phyloP scores from a whole-genome alignment of 768 basidiomycete species.

The Cyclocybe aegerita region DNA sequence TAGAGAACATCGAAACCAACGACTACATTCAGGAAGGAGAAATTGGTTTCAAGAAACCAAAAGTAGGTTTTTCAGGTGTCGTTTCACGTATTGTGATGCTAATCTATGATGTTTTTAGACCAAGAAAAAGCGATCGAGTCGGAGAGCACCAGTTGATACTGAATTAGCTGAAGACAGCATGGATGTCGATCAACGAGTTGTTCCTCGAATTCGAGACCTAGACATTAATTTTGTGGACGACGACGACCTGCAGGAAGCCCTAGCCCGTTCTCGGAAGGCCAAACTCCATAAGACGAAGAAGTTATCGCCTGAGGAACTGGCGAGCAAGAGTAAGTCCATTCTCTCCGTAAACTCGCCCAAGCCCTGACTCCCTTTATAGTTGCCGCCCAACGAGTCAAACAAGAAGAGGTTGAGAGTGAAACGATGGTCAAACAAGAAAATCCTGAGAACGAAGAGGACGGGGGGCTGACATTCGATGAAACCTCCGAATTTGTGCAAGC shows the following conservation, averaged over 20 bases:
- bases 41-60: constrained; percentile 92
- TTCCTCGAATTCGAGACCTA: constrained; percentile 68
- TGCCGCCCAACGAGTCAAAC: constrained; percentile 56
- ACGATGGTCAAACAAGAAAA: constrained; percentile 45
- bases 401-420: constrained; percentile 43
- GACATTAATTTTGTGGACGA: constrained; percentile 95
- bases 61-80: constrained; percentile 42
- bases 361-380: constrained; percentile 40
- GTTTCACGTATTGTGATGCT: neutral
- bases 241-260: constrained; percentile 93
- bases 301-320: constrained; percentile 79
- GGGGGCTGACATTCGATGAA: constrained; percentile 87
- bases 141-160: constrained; percentile 59
- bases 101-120: constrained; percentile 46
- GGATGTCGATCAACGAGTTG: constrained; percentile 78
- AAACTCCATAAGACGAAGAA: constrained; percentile 79
- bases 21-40: constrained; percentile 94
- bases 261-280: constrained; percentile 82
- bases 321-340: constrained; percentile 59
- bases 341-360: neutral
- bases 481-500: constrained; percentile 95
- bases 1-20: constrained; percentile 82
- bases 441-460: constrained; percentile 37
- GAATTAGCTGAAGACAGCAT: constrained; percentile 58
- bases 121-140: constrained; percentile 87